Percentiles rank a stretch among this genome's conserved stretches.
Conservation (phyloP, 257 asterid genomes). For the Solanum boliviense region DNA sequence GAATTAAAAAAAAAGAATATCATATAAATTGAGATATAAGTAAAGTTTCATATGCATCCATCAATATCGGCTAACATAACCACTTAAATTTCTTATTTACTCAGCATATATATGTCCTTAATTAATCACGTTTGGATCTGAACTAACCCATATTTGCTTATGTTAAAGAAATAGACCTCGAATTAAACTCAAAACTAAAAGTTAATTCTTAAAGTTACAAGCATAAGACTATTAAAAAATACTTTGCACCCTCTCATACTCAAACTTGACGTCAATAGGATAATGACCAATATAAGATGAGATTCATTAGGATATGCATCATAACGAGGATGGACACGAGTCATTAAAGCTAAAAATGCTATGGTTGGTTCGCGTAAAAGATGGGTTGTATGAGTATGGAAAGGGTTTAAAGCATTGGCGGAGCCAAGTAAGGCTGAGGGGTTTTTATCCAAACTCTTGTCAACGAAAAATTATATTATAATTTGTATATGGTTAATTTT, state of each 20-base stretch:
- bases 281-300: background rate
- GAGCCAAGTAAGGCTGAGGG: too few relatives aligned
- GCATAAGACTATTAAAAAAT: background rate
- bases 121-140: too few relatives aligned
- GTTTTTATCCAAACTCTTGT: accelerated
- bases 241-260: background rate
- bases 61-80: background rate
- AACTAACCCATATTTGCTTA: background rate
- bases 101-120: background rate
- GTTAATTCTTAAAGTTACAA: background rate
- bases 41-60: background rate
- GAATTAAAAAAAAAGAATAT: too few relatives aligned
- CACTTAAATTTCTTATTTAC: background rate
- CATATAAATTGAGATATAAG: too few relatives aligned
- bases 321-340: background rate
- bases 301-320: background rate
- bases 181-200: too few relatives aligned
- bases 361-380: background rate
- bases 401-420: background rate
- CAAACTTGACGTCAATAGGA: background rate
- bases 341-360: background rate
- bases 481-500: too few relatives aligned
- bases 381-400: background rate
- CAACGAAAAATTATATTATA: background rate
- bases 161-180: too few relatives aligned